Base-by-base conservation (phyloP, 495 filamentous ascomycete genomes). In the Tetracladium setigerum region DNA sequence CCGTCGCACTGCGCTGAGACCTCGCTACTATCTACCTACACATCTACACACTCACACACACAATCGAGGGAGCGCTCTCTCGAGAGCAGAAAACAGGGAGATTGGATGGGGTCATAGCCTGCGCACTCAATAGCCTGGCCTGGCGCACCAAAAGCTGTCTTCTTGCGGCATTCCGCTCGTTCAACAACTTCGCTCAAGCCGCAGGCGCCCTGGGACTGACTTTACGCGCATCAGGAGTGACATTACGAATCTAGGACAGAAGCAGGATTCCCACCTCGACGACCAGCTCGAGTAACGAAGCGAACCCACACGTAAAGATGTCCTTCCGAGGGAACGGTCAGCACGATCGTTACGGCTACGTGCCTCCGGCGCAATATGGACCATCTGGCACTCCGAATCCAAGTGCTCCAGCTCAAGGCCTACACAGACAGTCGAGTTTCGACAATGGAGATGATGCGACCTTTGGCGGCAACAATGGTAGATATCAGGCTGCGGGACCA, bases 381-480 rank as follows among this genome's bases (percentile, higher is more conserved):
- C 69, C 69, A 11, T 37, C 52, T 42, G 46, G 48, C 18, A 66
- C 71, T 51, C 76, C 76, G 45, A 68, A 72, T 13, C 67, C 70
- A 42, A 62, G 67, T 30, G 58, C 59, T 49, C 55, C 62, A 46
- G 52, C 63, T 43, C 49, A 41, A 11, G 54, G 56, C 27, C 60
- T 71, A 37, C 67, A 76, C 30, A 73, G 82, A 48, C 79, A 81
- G 44, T 73, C 79, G 42, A 91, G 88, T 62, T 91, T 84, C 66
- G 83, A 89, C 59, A 79, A 72, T 55, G 88, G 85, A 51, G 86
- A 94, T 62, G 86, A 95, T 62, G 72, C 73, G 31, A 60, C 55
- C 17, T 70, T 78, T 51, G 68, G 76, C 56, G 70, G 71, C 50
- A 63, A 58, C 27, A 56, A 38, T 55, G 63, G 51, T 58, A 63